A percentile compares a stretch with the other conserved stretches of the same genome.
Evolutionary conservation across 257 asterid genomes (phyloP).

Genomic region (Thymus quinquecostatus): DNA sequence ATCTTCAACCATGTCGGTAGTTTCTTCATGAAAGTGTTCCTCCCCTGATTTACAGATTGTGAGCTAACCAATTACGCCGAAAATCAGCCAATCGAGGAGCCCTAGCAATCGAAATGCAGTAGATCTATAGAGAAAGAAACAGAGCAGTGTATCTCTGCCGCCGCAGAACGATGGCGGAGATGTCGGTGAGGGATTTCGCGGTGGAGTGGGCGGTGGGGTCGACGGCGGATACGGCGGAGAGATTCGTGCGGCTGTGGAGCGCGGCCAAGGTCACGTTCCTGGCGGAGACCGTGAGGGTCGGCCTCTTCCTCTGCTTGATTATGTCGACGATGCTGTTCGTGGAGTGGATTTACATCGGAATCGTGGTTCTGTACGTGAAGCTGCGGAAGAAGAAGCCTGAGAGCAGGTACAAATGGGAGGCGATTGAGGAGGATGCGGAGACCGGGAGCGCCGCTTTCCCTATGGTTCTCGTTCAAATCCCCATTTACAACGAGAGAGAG

Average conservation of each 20-base stretch:
- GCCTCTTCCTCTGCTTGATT: conserved; percentile 32
- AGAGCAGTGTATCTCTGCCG: neutral
- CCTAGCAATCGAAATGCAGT: neutral
- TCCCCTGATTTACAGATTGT: too few species aligned
- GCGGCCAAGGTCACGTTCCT: conserved; percentile 30
- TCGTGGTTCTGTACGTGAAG: conserved; percentile 32
- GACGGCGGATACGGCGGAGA: conserved; percentile 31
- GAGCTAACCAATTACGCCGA: too few species aligned
- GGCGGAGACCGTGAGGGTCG: conserved; percentile 28
- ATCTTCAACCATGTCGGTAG: too few species aligned
- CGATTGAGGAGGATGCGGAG: conserved; percentile 42
- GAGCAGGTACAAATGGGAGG: conserved; percentile 39
- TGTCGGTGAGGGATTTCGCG: neutral
- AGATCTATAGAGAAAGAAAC: neutral
- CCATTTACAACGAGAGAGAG: conserved; percentile 53
- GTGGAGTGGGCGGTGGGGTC: conserved; percentile 33
- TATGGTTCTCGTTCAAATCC: conserved; percentile 50
- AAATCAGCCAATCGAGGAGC: too few species aligned
- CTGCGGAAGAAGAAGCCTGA: conserved; percentile 32
- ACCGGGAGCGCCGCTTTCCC: conserved; percentile 42
- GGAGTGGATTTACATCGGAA: conserved; percentile 42
- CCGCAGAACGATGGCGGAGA: conserved; percentile 11
- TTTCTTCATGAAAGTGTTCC: too few species aligned
- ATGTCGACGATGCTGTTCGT: conserved; percentile 41
- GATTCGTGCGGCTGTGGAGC: conserved; percentile 29